A percentile compares a stretch with the other conserved stretches of the same genome.
These are phyloP conservation scores for Hypoxylon lenormandii DNA, from an alignment of 495 filamentous ascomycete genomes.

Conservation along the genomic window DNA sequence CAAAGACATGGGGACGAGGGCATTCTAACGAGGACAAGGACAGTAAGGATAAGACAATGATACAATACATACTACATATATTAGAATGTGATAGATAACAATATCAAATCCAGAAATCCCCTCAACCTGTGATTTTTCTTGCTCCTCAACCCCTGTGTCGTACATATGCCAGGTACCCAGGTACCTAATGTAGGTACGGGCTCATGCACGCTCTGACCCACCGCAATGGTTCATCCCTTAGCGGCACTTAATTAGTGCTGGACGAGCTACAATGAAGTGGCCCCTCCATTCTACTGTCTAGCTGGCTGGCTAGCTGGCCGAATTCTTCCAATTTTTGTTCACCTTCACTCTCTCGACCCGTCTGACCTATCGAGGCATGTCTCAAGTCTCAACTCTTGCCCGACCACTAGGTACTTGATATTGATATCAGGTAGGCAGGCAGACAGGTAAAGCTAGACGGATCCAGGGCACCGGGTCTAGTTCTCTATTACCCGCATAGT, in stretches of 20 bases:
- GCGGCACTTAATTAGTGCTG: too few species aligned
- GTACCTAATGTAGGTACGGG: neutral
- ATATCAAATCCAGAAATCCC: neutral
- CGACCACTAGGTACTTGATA: neutral
- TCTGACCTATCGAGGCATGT: neutral
- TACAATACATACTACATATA: too few species aligned
- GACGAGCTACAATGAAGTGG: too few species aligned
- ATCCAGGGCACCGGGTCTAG: neutral
- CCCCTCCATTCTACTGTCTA: slow-evolving; percentile 24
- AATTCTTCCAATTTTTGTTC: slow-evolving; percentile 16
- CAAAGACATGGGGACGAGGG: too few species aligned
- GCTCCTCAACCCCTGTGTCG: slow-evolving; percentile 31
- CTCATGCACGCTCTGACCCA: slow-evolving; percentile 49
- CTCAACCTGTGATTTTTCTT: slow-evolving; percentile 11
- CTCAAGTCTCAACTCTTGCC: neutral
- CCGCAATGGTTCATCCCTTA: slow-evolving; percentile 35
- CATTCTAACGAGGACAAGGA: too few species aligned
- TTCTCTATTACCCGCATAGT: neutral
- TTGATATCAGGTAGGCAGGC: too few species aligned
- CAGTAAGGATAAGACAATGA: too few species aligned
- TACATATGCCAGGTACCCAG: slow-evolving; percentile 1
- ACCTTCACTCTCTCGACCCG: neutral
- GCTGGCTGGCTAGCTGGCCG: too few species aligned
- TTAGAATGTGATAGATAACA: too few species aligned
- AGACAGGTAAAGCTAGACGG: slow-evolving; percentile 3